These are phyloP conservation scores for Apiospora aurea DNA, from an alignment of 2,329 filamentous ascomycete species.

Conservation along the genomic window DNA sequence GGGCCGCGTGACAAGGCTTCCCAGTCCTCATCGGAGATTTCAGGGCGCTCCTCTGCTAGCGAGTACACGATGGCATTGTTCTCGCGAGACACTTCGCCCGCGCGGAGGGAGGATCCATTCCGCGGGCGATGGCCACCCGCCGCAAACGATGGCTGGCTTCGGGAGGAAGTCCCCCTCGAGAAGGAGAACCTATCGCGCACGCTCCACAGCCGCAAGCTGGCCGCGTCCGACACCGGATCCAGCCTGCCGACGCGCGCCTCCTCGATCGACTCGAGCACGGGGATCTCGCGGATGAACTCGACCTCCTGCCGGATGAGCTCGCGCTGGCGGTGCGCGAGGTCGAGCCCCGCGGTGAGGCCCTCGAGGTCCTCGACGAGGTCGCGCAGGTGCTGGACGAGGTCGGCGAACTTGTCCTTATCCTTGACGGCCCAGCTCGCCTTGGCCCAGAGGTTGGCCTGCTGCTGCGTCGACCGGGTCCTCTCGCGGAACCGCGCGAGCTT, in stretches of 20 bases:
- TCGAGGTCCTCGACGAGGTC: constrained; percentile 1
- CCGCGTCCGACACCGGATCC: not conserved
- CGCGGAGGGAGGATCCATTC: not conserved
- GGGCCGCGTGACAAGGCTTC: not conserved
- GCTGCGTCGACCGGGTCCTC: not conserved
- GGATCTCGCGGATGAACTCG: not conserved
- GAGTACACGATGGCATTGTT: not conserved
- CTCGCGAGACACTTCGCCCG: not conserved
- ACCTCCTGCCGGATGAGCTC: constrained; percentile 10
- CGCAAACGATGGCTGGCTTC: not conserved
- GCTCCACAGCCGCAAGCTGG: not conserved
- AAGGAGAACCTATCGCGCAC: not conserved
- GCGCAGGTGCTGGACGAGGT: constrained; percentile 2
- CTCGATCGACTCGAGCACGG: constrained; percentile 4
- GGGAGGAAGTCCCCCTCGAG: not conserved
- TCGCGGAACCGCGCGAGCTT: not conserved
- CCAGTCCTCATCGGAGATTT: constrained; percentile 5
- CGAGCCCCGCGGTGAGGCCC: not conserved
- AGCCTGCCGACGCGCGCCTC: not conserved
- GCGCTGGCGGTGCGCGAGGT: constrained; percentile 9
- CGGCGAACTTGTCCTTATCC: constrained; percentile 5
- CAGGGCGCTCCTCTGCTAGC: not conserved
- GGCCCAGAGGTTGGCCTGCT: not conserved
- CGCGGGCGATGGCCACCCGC: not conserved
- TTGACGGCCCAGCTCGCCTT: constrained; percentile 2